Evolutionary conservation across 306 rosid species (phyloP), one percentile per base, ranked within the genome.

Genomic region (Cucurbita pepo): DNA sequence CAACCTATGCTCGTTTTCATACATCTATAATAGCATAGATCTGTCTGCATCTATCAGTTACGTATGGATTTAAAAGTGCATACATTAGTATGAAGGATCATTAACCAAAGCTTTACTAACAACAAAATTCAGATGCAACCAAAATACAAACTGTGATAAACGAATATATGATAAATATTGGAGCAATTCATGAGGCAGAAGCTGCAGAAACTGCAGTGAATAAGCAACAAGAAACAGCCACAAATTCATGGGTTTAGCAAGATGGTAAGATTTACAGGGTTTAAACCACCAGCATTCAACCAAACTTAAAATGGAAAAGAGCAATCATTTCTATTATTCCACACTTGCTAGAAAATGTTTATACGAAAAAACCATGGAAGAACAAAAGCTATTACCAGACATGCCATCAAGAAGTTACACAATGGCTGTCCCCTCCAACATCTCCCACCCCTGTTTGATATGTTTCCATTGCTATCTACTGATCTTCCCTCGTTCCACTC

Each of bases 341-440:
- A 41, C 18, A 44, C 38, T 75, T 57, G 67, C 85, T 86, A 94
- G 90, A 91, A 94, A 86, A 91, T 81, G 81, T 89, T 83, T 79
- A 86, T 92, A 77, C 88, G 97, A 61, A 91, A 88, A 83, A 91
- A 89, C 99, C 99, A 94, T 43, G 99, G 97, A 21, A 94, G 95
- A 38, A 94, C 96, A 77, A 94, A 94, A 60, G 99, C 95, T 75
- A 94, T 85, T 73, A 94, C 96, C 81, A 91, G 80, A 81, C 99
- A 94, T 8, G 96, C 96, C 97, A 94, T 90, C 82, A 94, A 85
- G 88, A 94, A 94, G 86, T 94, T 94, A 81, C 99, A 94, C 77
- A 94, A 91, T 37, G 97, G 92, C 72, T 94, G 99, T 82, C 92
- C 91, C 51, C 92, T 86, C 92, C 89, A 89, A 77, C 96, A 89